Conservation (phyloP, 805 yeast species). For the Candida tallmaniae region DNA sequence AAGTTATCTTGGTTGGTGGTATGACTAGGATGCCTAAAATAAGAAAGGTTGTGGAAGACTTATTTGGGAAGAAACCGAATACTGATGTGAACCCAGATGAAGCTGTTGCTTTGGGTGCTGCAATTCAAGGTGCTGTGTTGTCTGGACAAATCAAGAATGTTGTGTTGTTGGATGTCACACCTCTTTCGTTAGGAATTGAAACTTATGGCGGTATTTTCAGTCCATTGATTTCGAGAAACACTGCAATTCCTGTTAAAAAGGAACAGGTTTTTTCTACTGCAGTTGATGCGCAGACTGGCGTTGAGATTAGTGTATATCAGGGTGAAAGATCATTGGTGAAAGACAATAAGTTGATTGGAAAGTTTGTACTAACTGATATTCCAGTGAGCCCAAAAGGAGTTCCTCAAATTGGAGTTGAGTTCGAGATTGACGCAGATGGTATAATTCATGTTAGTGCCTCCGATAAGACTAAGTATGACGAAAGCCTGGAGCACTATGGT, state of each 20-base stretch:
- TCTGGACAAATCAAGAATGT: conserved; percentile 82
- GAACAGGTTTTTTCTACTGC: conserved; percentile 77
- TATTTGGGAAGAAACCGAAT: conserved; percentile 63
- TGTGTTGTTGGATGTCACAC: conserved; percentile 74
- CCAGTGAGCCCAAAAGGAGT: conserved; percentile 76
- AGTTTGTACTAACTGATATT: conserved; percentile 65
- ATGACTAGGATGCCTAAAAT: conserved; percentile 89
- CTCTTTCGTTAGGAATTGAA: conserved; percentile 77
- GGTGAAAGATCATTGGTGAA: conserved; percentile 78
- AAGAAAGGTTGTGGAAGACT: conserved; percentile 52
- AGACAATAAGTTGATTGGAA: conserved; percentile 74
- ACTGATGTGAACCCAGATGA: conserved; percentile 84
- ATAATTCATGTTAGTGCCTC: conserved; percentile 54
- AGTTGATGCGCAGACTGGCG: conserved; percentile 82
- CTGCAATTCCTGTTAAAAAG: conserved; percentile 72
- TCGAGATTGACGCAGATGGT: conserved; percentile 81
- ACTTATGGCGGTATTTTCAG: conserved; percentile 83
- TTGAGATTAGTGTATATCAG: conserved; percentile 72
- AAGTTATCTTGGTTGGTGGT: conserved; percentile 78
- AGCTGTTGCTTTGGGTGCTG: conserved; percentile 90
- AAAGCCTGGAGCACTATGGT: conserved; percentile 32
- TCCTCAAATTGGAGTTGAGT: conserved; percentile 73
- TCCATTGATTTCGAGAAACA: conserved; percentile 71
- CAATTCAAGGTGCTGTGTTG: conserved; percentile 82
- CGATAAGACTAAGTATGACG: conserved; percentile 45